Percentiles rank a stretch among this genome's conserved stretches.
These are phyloP conservation scores for Cyphellophora attinorum DNA, from an alignment of 2,329 filamentous ascomycete genomes.

Conservation along the genomic window DNA sequence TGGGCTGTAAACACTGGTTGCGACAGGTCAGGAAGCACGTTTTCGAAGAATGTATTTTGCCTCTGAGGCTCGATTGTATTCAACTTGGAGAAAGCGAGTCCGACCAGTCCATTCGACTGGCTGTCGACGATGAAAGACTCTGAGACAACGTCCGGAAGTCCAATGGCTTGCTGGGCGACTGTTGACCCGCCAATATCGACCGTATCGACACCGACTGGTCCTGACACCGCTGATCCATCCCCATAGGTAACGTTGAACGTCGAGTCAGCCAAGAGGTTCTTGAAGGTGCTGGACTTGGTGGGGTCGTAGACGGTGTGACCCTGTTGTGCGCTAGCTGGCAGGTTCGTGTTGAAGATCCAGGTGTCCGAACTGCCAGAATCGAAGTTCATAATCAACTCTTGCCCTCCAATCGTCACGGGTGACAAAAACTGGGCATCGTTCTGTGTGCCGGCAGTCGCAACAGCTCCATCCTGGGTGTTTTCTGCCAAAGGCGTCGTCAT, in stretches of 20 bases:
- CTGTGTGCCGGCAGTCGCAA: slow-evolving; percentile 54
- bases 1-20: slow-evolving; percentile 63
- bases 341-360: slow-evolving; percentile 60
- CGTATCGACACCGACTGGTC: slow-evolving; percentile 56
- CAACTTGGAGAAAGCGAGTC: slow-evolving; percentile 55
- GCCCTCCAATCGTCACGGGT: slow-evolving; percentile 59
- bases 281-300: slow-evolving; percentile 41
- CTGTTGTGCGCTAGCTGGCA: slow-evolving; percentile 34
- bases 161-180: slow-evolving; percentile 55
- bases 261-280: slow-evolving; percentile 36
- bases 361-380: slow-evolving; percentile 67
- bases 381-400: slow-evolving; percentile 60
- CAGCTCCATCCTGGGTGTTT: slow-evolving; percentile 41
- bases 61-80: slow-evolving; percentile 54
- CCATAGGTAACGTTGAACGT: slow-evolving; percentile 60
- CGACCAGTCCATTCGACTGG: slow-evolving; percentile 59
- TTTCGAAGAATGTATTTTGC: slow-evolving; percentile 68
- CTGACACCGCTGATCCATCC: slow-evolving; percentile 54
- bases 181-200: slow-evolving; percentile 58
- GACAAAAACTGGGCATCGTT: slow-evolving; percentile 63
- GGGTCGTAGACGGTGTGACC: slow-evolving; percentile 50
- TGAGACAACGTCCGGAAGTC: slow-evolving; percentile 53
- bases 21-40: slow-evolving; percentile 50
- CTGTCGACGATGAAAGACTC: slow-evolving; percentile 49
- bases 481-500: slow-evolving; percentile 12